Conservation (phyloP, 2,329 filamentous ascomycete genomes). For the Pseudocercospora crystallina region DNA sequence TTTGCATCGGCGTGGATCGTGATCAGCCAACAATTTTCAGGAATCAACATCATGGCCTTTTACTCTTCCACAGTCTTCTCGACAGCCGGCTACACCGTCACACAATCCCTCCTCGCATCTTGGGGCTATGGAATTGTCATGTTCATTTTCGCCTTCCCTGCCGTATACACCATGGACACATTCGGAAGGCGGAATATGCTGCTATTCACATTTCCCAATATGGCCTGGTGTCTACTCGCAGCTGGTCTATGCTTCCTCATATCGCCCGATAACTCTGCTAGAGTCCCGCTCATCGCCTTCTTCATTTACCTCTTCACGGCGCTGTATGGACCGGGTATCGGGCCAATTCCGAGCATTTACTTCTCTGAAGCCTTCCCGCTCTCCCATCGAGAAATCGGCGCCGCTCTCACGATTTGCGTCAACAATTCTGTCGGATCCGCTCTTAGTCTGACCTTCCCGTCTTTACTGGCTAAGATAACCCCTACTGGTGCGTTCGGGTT, state of each 20-base stretch:
- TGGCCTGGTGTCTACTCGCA: conserved; percentile 49
- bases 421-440: conserved; percentile 48
- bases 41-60: conserved; percentile 37
- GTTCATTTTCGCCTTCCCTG: conserved; percentile 59
- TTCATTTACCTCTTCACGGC: conserved; percentile 34
- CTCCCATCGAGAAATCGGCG: conserved; percentile 33
- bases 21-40: conserved; percentile 22
- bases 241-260: conserved; percentile 57
- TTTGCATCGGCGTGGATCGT: conserved; percentile 23
- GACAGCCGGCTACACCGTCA: conserved; percentile 36
- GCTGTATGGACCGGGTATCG: conserved; percentile 29
- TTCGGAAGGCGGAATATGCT: conserved; percentile 55
- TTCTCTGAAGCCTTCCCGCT: conserved; percentile 37
- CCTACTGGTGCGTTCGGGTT: conserved; percentile 61
- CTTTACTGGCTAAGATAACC: conserved; percentile 48
- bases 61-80: conserved; percentile 35
- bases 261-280: conserved; percentile 33
- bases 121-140: conserved; percentile 60
- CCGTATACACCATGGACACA: conserved; percentile 52
- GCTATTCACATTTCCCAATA: conserved; percentile 51
- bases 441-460: conserved; percentile 52
- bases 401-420: conserved; percentile 31
- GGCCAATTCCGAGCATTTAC: conserved; percentile 34
- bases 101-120: conserved; percentile 55
- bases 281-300: conserved; percentile 34